Percentiles rank a stretch among this genome's conserved stretches.
Conservation (phyloP, 345 rosid species). For the Brassica incana region DNA sequence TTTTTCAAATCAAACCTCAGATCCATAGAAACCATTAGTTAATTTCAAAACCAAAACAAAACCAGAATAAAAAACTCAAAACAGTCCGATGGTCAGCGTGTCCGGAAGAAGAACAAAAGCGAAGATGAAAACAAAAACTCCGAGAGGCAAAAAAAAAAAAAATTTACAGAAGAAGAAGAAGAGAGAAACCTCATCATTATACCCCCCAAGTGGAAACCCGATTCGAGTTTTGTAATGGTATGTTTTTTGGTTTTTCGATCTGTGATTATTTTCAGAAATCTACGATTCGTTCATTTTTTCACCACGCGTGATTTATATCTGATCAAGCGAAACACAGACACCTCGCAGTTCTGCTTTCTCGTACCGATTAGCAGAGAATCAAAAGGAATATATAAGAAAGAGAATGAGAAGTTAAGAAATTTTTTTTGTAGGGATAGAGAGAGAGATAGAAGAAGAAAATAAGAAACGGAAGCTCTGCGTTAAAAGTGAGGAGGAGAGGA, state of each 20-base stretch:
- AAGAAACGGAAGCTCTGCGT: slow-evolving; percentile 36
- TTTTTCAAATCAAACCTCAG: slow-evolving; percentile 29
- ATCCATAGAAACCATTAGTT: slow-evolving; percentile 20
- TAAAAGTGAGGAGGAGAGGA: slow-evolving; percentile 26
- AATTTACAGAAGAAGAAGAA: slow-evolving; percentile 1
- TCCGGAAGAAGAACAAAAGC: not conserved
- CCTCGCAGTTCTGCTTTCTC: slow-evolving; percentile 17
- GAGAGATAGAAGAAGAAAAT: not conserved
- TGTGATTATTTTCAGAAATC: slow-evolving; percentile 8
- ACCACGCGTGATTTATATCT: not conserved
- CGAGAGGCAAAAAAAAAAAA: not conserved
- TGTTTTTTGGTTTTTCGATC: slow-evolving; percentile 27
- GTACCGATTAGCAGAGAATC: slow-evolving; percentile 8
- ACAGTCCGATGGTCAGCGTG: not conserved
- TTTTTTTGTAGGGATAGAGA: not conserved
- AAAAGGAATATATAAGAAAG: not conserved
- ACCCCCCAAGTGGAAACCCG: slow-evolving; percentile 29
- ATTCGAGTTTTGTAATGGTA: slow-evolving; percentile 19
- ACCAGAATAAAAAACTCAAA: not conserved
- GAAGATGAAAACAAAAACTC: not conserved
- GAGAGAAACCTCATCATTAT: slow-evolving; percentile 45
- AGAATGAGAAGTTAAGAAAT: not conserved
- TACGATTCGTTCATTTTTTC: slow-evolving; percentile 18
- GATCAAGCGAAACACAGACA: slow-evolving; percentile 11
- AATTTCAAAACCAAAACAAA: not conserved